Evolutionary conservation across 176 grass and related monocot genomes (phyloP).

Genomic region (Raddia guianensis): DNA sequence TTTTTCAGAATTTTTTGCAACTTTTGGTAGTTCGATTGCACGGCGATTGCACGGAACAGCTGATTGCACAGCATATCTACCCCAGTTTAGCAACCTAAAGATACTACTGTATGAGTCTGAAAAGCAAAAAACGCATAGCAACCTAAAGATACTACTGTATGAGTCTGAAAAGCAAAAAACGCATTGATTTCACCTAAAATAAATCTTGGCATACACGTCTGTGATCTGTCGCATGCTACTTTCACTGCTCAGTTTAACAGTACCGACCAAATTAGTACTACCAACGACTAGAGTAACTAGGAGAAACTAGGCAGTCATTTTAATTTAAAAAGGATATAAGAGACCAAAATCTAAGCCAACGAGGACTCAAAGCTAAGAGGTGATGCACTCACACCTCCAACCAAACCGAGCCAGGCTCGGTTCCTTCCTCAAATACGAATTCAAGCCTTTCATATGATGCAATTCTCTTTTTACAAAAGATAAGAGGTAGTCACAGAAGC

Average conservation of each 20-base stretch:
- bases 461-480: not conserved
- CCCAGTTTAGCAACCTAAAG: constrained; percentile 4
- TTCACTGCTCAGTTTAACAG: not conserved
- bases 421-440: not conserved
- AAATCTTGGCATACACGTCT: not conserved
- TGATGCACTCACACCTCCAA: not conserved
- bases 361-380: not conserved
- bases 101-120: constrained; percentile 2
- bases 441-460: not conserved
- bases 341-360: not conserved
- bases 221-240: not conserved
- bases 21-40: too few relatives aligned
- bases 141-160: constrained; percentile 18
- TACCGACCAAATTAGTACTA: not conserved
- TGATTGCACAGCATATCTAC: too few relatives aligned
- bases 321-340: not conserved
- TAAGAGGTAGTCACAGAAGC: not conserved
- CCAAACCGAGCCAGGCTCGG: not conserved
- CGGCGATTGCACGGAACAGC: too few relatives aligned
- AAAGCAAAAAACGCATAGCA: not conserved
- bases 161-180: constrained; percentile 1
- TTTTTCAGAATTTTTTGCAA: too few relatives aligned
- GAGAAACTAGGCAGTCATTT: not conserved
- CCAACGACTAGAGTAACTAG: not conserved
- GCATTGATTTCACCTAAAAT: not conserved